phyloP scores from a whole-genome alignment of 192 early-diverging fungal genomes.

The Gaertneriomyces sp. region DNA sequence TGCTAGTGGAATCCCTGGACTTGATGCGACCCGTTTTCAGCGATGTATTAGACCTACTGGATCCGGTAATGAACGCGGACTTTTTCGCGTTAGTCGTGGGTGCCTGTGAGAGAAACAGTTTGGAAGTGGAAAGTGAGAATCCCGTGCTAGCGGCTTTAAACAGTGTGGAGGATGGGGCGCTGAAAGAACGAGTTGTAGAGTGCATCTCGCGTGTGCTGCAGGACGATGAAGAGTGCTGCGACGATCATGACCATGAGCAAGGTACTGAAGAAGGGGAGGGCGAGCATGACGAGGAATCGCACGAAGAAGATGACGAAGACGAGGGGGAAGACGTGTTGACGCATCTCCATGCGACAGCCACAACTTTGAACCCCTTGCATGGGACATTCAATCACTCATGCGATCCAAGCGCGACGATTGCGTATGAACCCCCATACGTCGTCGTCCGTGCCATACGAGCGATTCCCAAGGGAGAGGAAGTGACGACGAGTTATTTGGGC shows the following conservation, averaged over 20 bases:
- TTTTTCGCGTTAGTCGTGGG: conserved; percentile 33
- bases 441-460: conserved; percentile 19
- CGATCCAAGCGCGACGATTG: conserved; percentile 30
- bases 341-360: conserved; percentile 20
- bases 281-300: conserved; percentile 4
- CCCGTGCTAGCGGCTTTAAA: no score
- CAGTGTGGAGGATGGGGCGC: no score
- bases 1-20: conserved; percentile 23
- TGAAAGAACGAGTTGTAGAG: no score
- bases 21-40: background rate
- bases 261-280: conserved; percentile 6
- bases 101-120: conserved; percentile 31
- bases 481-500: conserved; percentile 28
- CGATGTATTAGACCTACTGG: background rate
- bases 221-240: background rate
- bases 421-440: conserved; percentile 12
- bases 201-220: no score
- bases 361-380: conserved; percentile 23
- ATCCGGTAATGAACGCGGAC: conserved; percentile 15
- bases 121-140: conserved; percentile 7
- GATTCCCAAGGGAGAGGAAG: conserved; percentile 28
- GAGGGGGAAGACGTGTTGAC: conserved; percentile 15
- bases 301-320: background rate
- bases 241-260: conserved; percentile 26
- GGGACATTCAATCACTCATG: conserved; percentile 35